Conservation (phyloP, 768 basidiomycete genomes). For the Clitopilus hobsonii region DNA sequence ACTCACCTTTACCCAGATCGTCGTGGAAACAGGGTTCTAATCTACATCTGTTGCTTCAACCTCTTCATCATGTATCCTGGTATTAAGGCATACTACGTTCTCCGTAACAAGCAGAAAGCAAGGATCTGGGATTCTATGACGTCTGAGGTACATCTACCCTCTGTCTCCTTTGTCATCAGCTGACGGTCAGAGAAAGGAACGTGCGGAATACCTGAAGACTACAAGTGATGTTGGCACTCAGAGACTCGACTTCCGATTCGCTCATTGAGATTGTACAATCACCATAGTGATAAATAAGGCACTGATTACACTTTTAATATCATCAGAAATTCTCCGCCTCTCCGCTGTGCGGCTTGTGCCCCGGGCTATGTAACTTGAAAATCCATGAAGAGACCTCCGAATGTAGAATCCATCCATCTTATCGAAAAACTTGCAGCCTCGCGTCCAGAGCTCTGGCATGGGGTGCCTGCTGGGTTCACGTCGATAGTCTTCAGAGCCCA, state of each 20-base stretch:
- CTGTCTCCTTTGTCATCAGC: not conserved
- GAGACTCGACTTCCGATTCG: constrained; percentile 61
- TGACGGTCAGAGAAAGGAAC: constrained; percentile 32
- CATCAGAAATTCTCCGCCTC: too few relatives aligned
- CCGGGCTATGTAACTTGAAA: too few relatives aligned
- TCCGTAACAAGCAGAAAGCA: constrained; percentile 50
- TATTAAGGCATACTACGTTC: constrained; percentile 52
- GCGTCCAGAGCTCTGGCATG: too few relatives aligned
- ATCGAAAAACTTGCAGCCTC: too few relatives aligned
- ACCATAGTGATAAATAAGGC: too few relatives aligned
- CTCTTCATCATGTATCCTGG: constrained; percentile 46
- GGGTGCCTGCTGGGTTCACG: too few relatives aligned
- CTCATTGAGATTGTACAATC: constrained; percentile 26
- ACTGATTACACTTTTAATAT: too few relatives aligned
- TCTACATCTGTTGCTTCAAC: constrained; percentile 47
- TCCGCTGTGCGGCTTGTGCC: too few relatives aligned
- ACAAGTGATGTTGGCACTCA: constrained; percentile 58
- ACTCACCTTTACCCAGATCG: constrained; percentile 27
- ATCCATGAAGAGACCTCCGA: too few relatives aligned
- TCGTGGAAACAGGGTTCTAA: constrained; percentile 54
- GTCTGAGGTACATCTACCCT: constrained; percentile 26
- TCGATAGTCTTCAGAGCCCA: too few relatives aligned
- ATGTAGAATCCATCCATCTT: too few relatives aligned
- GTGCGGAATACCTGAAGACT: constrained; percentile 47
- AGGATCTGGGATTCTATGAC: constrained; percentile 58